Evolutionary conservation across 345 rosid genomes (phyloP), one percentile per base, ranked within the genome.

Genomic region (Gossypioides kirkii): DNA sequence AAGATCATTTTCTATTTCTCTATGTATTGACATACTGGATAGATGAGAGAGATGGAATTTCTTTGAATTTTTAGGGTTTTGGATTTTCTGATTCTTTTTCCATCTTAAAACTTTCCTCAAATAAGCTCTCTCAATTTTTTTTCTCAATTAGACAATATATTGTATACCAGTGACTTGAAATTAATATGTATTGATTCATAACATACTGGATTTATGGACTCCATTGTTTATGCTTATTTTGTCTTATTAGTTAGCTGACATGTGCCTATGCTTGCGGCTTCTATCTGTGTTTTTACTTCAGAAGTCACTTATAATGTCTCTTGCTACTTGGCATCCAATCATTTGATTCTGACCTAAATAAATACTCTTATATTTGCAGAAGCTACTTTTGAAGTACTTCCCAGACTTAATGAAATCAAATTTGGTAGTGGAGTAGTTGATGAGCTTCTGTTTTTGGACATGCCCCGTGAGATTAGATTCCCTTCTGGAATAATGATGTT

Each of bases 351-450:
- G 3, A 23, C 53, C 41, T 16, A 8, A 73, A 9, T 73, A 20
- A 52, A 13, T 49, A 38, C 38, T 36, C 3, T 73, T 25, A 23
- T 79, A 74, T 79, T 64, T 77, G 69, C 97, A 95, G 99, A 92
- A 88, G 98, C 97, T 77, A 91, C 99, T 67, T 95, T 87, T 80
- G 98, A 95, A 83, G 91, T 95, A 50, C 88, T 95, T 41, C 97
- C 99, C 3, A 87, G 99, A 83, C 96, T 95, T 38, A 89, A 88
- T 73, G 99, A 95, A 78, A 92, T 95, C 88, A 91, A 95, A 80
- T 95, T 92, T 70, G 94, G 98, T 49, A 92, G 99, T 28, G 99
- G 98, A 60, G 97, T 95, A 64, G 78, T 92, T 61, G 99, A 95
- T 76, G 99, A 95, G 84, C 97, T 95, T 80, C 81, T 92, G 73